phyloP scores from a whole-genome alignment of 768 basidiomycete species.

The Crassisporium funariophilum region DNA sequence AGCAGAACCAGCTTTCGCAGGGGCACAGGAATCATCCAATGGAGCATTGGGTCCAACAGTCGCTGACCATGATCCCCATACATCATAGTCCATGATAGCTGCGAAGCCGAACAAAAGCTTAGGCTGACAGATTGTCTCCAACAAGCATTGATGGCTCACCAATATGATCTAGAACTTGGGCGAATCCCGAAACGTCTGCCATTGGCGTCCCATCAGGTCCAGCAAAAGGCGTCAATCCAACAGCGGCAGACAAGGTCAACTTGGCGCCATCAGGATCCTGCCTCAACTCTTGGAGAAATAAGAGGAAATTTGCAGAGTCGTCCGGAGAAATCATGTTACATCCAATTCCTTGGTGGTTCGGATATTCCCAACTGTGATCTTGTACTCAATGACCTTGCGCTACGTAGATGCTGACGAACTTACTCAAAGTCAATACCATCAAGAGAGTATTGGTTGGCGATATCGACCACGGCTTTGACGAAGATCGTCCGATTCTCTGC shows the following conservation, averaged over 20 bases:
- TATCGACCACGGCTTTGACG: slow-evolving; percentile 53
- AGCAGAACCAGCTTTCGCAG: slow-evolving; percentile 71
- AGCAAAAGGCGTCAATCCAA: slow-evolving; percentile 41
- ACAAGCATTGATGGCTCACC: too few species aligned
- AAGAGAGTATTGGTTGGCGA: slow-evolving; percentile 52
- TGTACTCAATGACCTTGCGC: neutral
- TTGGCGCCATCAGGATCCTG: slow-evolving; percentile 48
- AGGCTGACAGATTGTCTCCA: too few species aligned
- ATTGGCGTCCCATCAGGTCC: slow-evolving; percentile 60
- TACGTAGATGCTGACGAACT: slow-evolving; percentile 11
- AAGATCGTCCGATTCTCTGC: slow-evolving; percentile 62
- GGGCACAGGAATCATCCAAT: slow-evolving; percentile 71
- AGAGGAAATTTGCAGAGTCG: slow-evolving; percentile 80
- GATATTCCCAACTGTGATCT: slow-evolving; percentile 79
- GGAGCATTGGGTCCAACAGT: slow-evolving; percentile 84
- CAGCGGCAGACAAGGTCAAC: slow-evolving; percentile 58
- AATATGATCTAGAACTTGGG: slow-evolving; percentile 57
- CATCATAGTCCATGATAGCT: slow-evolving; percentile 70
- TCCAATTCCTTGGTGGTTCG: slow-evolving; percentile 63
- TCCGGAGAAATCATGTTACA: slow-evolving; percentile 62
- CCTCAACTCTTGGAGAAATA: slow-evolving; percentile 76
- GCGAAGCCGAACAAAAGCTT: neutral
- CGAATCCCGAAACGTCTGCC: slow-evolving; percentile 72
- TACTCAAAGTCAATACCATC: slow-evolving; percentile 63
- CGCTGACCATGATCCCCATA: slow-evolving; percentile 53